phyloP scores from a whole-genome alignment of 1,284 basidiomycete species.

The Tilletia caries region DNA sequence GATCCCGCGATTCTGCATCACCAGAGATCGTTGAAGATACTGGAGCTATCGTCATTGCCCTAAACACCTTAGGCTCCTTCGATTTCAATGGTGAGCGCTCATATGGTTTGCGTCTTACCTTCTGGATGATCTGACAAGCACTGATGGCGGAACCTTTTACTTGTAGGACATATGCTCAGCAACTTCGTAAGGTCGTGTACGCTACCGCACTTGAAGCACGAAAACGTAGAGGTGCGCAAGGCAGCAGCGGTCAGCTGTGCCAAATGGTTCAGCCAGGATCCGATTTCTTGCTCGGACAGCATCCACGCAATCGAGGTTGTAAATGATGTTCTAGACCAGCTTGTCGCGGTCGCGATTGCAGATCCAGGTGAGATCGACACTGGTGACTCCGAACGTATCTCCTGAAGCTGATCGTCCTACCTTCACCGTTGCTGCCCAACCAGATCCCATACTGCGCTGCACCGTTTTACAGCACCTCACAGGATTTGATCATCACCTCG shows the following conservation, averaged over 20 bases:
- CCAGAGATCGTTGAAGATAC: conserved; percentile 50
- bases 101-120: too few species aligned
- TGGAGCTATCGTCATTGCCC: conserved; percentile 77
- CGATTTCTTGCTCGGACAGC: conserved; percentile 92
- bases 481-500: conserved; percentile 95
- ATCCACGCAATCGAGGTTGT: conserved; percentile 96
- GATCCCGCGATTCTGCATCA: neutral
- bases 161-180: conserved; percentile 71
- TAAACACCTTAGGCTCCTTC: conserved; percentile 84
- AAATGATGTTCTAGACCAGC: conserved; percentile 93
- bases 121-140: neutral
- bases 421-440: neutral
- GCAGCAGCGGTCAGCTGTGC: conserved; percentile 91
- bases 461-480: conserved; percentile 78
- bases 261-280: conserved; percentile 83
- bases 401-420: too few species aligned
- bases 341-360: conserved; percentile 92
- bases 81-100: conserved; percentile 66
- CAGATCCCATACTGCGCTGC: conserved; percentile 42
- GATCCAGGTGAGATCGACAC: conserved; percentile 70
- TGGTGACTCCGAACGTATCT: too few species aligned
- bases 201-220: conserved; percentile 89
- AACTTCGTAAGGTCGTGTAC: conserved; percentile 93
- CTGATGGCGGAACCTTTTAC: neutral
- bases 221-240: conserved; percentile 79